Conservation (phyloP, 1,139 yeast species). For the Magnusiomyces fungicola region DNA sequence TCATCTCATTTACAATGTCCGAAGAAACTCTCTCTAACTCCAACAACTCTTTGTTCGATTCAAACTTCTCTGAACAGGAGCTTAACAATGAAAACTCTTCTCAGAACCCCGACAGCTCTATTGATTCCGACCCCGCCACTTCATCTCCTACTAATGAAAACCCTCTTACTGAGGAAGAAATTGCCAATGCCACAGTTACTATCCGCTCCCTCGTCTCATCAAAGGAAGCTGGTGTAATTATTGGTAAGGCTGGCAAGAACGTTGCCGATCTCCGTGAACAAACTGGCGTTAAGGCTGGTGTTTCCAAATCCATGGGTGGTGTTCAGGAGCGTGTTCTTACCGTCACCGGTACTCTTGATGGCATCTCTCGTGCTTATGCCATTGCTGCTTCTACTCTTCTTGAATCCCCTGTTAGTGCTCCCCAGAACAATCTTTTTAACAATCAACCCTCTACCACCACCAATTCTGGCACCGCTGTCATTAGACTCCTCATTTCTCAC, state of each 20-base stretch:
- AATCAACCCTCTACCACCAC: constrained; percentile 42
- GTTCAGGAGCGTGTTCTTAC: constrained; percentile 81
- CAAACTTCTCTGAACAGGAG: constrained; percentile 13
- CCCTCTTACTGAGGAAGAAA: constrained; percentile 12
- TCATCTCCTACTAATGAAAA: constrained; percentile 1
- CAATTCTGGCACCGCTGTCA: constrained; percentile 45
- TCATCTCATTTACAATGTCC: too few species aligned
- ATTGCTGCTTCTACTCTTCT: constrained; percentile 61
- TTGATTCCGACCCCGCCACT: not conserved
- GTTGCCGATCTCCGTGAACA: constrained; percentile 71
- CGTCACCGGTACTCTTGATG: constrained; percentile 69
- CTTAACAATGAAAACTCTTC: not conserved
- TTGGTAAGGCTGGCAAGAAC: constrained; percentile 79
- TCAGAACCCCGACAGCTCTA: not conserved
- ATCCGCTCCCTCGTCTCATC: constrained; percentile 67
- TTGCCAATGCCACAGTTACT: constrained; percentile 21
- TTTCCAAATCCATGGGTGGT: constrained; percentile 73
- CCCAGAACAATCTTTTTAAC: constrained; percentile 44
- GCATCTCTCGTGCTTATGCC: constrained; percentile 65
- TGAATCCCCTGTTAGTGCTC: constrained; percentile 29
- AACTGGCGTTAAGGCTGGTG: constrained; percentile 83
- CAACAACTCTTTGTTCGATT: constrained; percentile 14
- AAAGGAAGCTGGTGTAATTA: constrained; percentile 85
- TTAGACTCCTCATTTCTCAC: constrained; percentile 74
- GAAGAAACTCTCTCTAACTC: too few species aligned